Evolutionary conservation across 169 alveolate species (phyloP).

Genomic region (Sarcocystis neurona): DNA sequence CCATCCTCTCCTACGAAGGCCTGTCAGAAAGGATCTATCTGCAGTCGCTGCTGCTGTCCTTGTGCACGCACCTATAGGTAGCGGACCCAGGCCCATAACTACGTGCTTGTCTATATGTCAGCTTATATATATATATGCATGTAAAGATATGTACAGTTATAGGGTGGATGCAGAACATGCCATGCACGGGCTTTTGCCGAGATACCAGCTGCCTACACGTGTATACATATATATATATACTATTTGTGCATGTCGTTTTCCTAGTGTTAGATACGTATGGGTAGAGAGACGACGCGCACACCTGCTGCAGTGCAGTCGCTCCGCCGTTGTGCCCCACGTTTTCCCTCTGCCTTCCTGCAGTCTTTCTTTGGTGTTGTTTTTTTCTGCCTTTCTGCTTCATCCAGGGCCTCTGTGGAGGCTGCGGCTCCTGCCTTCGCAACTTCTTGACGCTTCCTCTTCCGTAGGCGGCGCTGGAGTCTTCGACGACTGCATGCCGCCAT

Average conservation of each 20-base stretch:
- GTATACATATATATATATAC: not conserved
- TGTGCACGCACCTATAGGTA: too few species aligned
- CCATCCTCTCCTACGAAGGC: too few species aligned
- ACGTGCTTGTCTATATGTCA: too few species aligned
- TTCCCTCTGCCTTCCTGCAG: not conserved
- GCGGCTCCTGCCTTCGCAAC: slow-evolving; percentile 57
- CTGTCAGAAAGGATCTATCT: too few species aligned
- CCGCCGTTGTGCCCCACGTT: not conserved
- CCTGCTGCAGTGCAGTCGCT: not conserved
- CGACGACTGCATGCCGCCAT: not conserved
- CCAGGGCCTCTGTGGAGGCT: slow-evolving; percentile 65
- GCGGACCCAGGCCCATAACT: too few species aligned
- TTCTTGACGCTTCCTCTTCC: not conserved
- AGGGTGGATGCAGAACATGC: too few species aligned
- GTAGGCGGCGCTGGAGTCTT: not conserved
- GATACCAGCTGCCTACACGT: not conserved
- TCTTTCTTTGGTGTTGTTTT: not conserved
- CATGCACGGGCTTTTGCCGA: too few species aligned
- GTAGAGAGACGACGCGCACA: not conserved
- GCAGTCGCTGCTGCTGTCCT: too few species aligned
- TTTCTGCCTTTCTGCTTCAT: not conserved
- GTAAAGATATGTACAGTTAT: too few species aligned
- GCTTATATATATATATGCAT: too few species aligned
- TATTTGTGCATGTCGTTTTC: not conserved
- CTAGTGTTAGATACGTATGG: not conserved